These are phyloP conservation scores for Biscogniauxia marginata DNA, from an alignment of 2,329 filamentous ascomycete species.

Conservation along the genomic window DNA sequence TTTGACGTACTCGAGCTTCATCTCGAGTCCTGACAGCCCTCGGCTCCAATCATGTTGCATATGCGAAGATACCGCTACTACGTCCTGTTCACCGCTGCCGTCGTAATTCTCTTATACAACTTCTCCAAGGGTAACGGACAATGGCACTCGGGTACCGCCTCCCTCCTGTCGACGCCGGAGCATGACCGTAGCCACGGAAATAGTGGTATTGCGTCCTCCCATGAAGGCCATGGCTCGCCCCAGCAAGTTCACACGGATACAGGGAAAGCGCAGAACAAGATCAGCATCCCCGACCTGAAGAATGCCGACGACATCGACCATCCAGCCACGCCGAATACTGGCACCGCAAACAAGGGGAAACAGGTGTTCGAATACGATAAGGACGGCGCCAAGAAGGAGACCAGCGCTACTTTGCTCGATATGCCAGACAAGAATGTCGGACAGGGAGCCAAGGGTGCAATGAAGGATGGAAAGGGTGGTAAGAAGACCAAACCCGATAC, in stretches of 20 bases:
- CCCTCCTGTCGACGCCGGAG: slow-evolving; percentile 14
- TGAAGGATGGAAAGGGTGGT: slow-evolving; percentile 17
- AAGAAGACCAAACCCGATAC: slow-evolving; percentile 20
- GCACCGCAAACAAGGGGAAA: slow-evolving; percentile 12
- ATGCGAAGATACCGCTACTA: slow-evolving; percentile 32
- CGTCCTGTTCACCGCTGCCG: slow-evolving; percentile 26
- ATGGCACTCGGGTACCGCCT: slow-evolving; percentile 27
- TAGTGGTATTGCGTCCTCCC: slow-evolving; percentile 5
- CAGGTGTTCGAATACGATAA: slow-evolving; percentile 25
- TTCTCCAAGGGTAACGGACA: slow-evolving; percentile 24
- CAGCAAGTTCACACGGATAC: slow-evolving; percentile 18
- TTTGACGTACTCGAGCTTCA: not conserved
- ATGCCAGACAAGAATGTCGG: slow-evolving; percentile 32
- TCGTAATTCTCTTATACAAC: slow-evolving; percentile 28
- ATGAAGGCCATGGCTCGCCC: slow-evolving; percentile 14
- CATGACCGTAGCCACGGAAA: slow-evolving; percentile 9
- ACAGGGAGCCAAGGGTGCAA: slow-evolving; percentile 25
- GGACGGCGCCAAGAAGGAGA: slow-evolving; percentile 24
- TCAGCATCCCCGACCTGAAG: slow-evolving; percentile 25
- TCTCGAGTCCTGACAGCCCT: not conserved
- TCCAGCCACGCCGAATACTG: slow-evolving; percentile 13
- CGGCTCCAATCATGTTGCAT: slow-evolving; percentile 24
- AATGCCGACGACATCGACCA: slow-evolving; percentile 15
- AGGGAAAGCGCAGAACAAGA: slow-evolving; percentile 12
- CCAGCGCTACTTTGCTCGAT: slow-evolving; percentile 23